Conservation (phyloP, 176 grass and related monocot genomes). For the Zoysia japonica region DNA sequence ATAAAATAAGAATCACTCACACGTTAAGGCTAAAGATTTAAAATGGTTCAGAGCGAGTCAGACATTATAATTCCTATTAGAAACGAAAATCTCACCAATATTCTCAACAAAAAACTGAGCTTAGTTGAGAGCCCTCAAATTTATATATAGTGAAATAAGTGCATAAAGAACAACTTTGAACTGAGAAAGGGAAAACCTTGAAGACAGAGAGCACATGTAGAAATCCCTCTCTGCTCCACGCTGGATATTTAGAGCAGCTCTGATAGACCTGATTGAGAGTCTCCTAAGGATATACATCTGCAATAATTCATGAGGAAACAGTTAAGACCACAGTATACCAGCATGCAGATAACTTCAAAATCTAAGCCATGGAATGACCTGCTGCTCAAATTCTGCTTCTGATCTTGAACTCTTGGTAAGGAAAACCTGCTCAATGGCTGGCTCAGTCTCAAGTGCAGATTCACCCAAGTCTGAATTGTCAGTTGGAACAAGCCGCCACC, state of each 20-base stretch:
- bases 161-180: not conserved
- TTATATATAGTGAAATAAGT: not conserved
- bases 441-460: constrained; percentile 50
- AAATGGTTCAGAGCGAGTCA: no score
- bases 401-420: constrained; percentile 55
- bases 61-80: no score
- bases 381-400: constrained; percentile 65
- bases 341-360: not conserved
- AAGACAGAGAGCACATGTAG: constrained; percentile 92
- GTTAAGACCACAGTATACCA: no score
- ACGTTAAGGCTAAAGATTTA: no score
- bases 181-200: constrained; percentile 46
- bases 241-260: constrained; percentile 44
- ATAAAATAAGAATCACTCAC: no score
- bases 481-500: constrained; percentile 61
- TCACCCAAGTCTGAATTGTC: constrained; percentile 53
- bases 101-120: no score
- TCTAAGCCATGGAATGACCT: constrained; percentile 44
- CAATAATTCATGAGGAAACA: not conserved
- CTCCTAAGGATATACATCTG: constrained; percentile 74
- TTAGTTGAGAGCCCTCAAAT: no score
- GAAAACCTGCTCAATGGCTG: constrained; percentile 63
- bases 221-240: constrained; percentile 58
- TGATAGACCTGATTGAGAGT: constrained; percentile 60
- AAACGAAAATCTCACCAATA: no score